A percentile compares a stretch with the other conserved stretches of the same genome.
Conservation (phyloP, 78 protist genomes). For the Isochrysis galbana region DNA sequence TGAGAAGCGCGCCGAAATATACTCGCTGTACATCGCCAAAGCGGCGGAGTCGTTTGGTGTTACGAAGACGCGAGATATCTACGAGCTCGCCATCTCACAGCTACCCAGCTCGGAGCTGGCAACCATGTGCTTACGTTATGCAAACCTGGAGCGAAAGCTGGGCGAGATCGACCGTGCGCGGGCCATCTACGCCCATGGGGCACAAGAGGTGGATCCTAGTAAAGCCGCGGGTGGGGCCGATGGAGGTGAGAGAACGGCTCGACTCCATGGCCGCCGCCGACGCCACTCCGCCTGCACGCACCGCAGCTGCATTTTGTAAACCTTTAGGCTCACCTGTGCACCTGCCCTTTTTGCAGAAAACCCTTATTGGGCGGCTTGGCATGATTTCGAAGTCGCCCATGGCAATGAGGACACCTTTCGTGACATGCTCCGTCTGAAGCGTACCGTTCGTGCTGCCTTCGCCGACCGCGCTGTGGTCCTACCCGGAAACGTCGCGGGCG, state of each 20-base stretch:
- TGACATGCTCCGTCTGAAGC: conserved; percentile 88
- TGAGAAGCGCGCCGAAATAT: conserved; percentile 65
- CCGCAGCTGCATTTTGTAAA: no score
- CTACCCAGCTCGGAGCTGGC: background rate
- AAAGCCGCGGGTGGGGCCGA: conserved; percentile 14
- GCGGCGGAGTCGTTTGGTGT: conserved; percentile 74
- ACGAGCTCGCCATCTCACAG: conserved; percentile 61
- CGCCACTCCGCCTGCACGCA: no score
- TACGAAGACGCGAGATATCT: conserved; percentile 89
- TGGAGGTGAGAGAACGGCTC: background rate
- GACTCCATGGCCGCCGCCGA: no score
- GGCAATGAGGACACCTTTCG: conserved; percentile 96
- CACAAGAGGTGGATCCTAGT: conserved; percentile 79
- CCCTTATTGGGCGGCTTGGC: conserved; percentile 69
- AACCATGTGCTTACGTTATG: conserved; percentile 69
- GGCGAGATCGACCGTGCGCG: conserved; percentile 96
- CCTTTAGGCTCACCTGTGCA: no score
- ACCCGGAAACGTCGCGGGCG: background rate
- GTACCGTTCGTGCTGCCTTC: conserved; percentile 65
- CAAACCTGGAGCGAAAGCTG: conserved; percentile 84
- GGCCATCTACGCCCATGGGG: conserved; percentile 80
- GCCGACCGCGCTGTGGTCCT: background rate
- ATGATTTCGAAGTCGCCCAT: conserved; percentile 86
- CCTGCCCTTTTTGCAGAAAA: no score
- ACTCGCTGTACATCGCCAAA: conserved; percentile 72